Conservation (phyloP, 2,329 filamentous ascomycete species). For the Aspergillus pseudoterreus region DNA sequence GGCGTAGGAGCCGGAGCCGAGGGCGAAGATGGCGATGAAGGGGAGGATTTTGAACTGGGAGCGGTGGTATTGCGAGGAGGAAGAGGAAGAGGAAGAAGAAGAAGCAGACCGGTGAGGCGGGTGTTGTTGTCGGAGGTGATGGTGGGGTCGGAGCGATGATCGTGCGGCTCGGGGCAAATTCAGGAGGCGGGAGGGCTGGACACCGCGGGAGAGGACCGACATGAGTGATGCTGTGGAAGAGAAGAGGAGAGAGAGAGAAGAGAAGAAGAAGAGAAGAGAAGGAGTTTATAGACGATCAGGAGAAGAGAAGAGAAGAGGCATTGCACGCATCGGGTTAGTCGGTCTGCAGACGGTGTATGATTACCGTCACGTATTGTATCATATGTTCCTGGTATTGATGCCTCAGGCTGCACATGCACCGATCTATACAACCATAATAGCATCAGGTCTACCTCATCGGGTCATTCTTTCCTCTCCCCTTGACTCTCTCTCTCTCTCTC, state of each 20-base stretch:
- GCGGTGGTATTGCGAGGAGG: conserved; percentile 24
- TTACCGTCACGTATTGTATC: not conserved
- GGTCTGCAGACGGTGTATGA: not conserved
- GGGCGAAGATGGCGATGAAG: conserved; percentile 42
- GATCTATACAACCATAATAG: not conserved
- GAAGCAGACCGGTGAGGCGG: conserved; percentile 9
- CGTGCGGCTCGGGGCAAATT: conserved; percentile 3
- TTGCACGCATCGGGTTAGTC: not conserved
- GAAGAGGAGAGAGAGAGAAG: not conserved
- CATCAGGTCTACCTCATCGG: not conserved
- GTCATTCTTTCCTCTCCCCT: not conserved
- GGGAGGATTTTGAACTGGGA: conserved; percentile 42
- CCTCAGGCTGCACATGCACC: not conserved
- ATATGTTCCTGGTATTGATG: not conserved
- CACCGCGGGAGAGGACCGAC: conserved; percentile 1
- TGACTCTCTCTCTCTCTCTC: not conserved
- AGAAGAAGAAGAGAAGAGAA: not conserved
- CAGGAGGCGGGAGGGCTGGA: conserved; percentile 1
- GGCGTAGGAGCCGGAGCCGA: conserved; percentile 49
- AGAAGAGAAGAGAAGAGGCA: not conserved
- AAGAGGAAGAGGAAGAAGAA: conserved; percentile 6
- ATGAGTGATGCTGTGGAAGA: not conserved
- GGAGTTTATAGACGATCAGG: not conserved
- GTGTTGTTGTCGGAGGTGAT: conserved; percentile 7
- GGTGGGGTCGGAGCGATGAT: conserved; percentile 14